Conservation (phyloP, 2,329 filamentous ascomycete genomes). For the Shiraia bambusicola region DNA sequence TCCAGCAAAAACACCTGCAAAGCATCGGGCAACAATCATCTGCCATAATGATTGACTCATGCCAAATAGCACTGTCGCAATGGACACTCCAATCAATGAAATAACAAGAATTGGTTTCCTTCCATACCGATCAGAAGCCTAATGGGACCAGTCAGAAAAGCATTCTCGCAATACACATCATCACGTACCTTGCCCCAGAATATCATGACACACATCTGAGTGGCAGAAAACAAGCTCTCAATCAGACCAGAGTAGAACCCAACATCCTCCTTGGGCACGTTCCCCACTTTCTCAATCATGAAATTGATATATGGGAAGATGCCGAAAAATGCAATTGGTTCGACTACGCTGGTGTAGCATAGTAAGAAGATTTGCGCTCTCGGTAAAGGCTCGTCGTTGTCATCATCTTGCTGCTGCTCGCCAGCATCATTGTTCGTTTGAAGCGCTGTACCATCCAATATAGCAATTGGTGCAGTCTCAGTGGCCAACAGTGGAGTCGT, state of each 20-base stretch:
- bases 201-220: constrained; percentile 77
- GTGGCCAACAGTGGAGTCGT: no score
- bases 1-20: constrained; percentile 73
- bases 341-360: constrained; percentile 71
- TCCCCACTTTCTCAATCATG: constrained; percentile 70
- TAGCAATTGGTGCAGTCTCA: no score
- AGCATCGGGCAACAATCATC: constrained; percentile 71
- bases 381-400: constrained; percentile 33
- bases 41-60: constrained; percentile 66
- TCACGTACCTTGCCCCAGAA: constrained; percentile 61
- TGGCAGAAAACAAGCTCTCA: constrained; percentile 68
- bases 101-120: constrained; percentile 71
- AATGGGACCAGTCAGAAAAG: constrained; percentile 1
- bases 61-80: constrained; percentile 67
- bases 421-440: no score
- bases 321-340: constrained; percentile 80
- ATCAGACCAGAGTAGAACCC: constrained; percentile 81
- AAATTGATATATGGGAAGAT: constrained; percentile 80
- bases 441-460: no score
- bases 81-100: constrained; percentile 64
- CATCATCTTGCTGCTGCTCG: constrained; percentile 10
- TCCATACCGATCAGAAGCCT: constrained; percentile 66
- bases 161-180: background rate
- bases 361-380: constrained; percentile 65
- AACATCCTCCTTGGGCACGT: constrained; percentile 64